These are phyloP conservation scores for Alternaria gansuensis DNA, from an alignment of 2,329 filamentous ascomycete species.

Conservation along the genomic window DNA sequence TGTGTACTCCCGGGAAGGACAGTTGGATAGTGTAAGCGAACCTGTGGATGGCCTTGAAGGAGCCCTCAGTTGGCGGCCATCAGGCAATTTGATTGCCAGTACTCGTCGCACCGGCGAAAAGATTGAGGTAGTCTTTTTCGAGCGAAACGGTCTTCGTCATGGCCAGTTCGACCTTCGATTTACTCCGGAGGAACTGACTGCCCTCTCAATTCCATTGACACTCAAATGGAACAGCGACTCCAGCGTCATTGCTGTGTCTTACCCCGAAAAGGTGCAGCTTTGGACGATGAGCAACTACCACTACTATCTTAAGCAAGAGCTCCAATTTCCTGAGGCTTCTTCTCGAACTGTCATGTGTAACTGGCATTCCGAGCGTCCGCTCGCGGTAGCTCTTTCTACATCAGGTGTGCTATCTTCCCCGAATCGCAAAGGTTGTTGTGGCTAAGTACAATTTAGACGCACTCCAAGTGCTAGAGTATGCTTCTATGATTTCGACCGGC, in stretches of 20 bases:
- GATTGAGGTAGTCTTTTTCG: conserved; percentile 92
- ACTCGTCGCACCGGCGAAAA: conserved; percentile 75
- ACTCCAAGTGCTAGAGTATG: conserved; percentile 69
- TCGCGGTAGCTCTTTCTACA: conserved; percentile 69
- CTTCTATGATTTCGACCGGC: conserved; percentile 73
- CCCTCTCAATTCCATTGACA: conserved; percentile 66
- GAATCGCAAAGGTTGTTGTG: background rate
- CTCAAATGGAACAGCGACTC: conserved; percentile 93
- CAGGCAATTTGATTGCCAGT: conserved; percentile 88
- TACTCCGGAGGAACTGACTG: conserved; percentile 65
- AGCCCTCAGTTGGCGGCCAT: conserved; percentile 87
- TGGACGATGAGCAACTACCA: conserved; percentile 99
- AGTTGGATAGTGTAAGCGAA: conserved; percentile 91
- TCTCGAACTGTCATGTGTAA: conserved; percentile 31
- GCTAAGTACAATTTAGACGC: conserved; percentile 44
- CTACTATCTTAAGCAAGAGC: conserved; percentile 95
- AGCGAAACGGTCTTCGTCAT: conserved; percentile 96
- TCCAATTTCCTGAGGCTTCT: conserved; percentile 54
- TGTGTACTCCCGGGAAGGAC: conserved; percentile 89
- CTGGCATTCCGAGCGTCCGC: conserved; percentile 88
- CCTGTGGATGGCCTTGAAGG: conserved; percentile 92
- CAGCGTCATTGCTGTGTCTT: conserved; percentile 83
- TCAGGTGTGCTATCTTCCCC: conserved; percentile 31
- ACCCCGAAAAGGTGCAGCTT: conserved; percentile 79
- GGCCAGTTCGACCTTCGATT: conserved; percentile 86